phyloP scores from a whole-genome alignment of 2,329 filamentous ascomycete genomes.

The Diaporthe humulicola region DNA sequence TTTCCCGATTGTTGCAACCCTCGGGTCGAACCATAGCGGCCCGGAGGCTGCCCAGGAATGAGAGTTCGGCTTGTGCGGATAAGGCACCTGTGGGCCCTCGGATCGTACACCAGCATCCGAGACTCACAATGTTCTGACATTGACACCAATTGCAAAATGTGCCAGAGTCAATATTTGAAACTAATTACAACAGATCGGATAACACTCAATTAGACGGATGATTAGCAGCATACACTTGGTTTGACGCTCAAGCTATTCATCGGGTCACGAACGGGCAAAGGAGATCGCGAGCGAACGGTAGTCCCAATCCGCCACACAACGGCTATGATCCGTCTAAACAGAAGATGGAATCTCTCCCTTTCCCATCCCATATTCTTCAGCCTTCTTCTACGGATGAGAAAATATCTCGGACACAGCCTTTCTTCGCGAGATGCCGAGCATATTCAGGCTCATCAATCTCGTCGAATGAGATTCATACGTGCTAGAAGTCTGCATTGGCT shows the following conservation, averaged over 20 bases:
- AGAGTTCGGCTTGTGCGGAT: conserved; percentile 10
- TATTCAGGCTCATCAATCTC: background rate
- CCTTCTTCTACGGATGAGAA: background rate
- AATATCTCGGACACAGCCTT: accelerated
- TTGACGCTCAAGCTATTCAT: background rate
- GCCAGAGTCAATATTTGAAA: background rate
- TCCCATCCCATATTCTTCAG: no score
- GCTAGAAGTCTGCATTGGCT: background rate
- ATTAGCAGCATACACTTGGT: background rate
- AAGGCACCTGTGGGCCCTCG: conserved; percentile 15
- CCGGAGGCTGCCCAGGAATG: background rate
- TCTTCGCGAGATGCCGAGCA: background rate
- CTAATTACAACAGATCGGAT: background rate
- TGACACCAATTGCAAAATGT: background rate
- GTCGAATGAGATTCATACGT: background rate
- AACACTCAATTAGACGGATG: background rate
- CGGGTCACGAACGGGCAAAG: background rate
- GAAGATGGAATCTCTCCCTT: background rate
- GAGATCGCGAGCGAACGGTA: background rate
- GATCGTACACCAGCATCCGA: conserved; percentile 6
- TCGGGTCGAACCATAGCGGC: conserved; percentile 1
- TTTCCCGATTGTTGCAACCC: background rate
- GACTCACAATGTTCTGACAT: background rate
- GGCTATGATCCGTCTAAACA: no score
- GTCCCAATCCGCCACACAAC: background rate